Evolutionary conservation across 768 basidiomycete species (phyloP).

Genomic region (Trametes punicea): DNA sequence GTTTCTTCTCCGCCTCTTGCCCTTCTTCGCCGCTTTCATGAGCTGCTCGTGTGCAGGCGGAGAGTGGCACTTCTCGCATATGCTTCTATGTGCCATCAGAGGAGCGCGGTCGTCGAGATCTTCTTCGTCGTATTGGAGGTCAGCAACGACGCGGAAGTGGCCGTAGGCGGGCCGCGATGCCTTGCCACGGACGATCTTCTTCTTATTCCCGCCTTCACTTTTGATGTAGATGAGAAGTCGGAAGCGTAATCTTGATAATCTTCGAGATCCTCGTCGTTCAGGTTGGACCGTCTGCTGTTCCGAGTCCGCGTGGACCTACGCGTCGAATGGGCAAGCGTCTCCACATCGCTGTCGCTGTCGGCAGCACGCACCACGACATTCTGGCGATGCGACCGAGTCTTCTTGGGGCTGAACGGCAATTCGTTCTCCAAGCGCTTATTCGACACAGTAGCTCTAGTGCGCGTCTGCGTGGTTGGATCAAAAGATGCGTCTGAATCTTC

Average conservation of each 20-base stretch:
- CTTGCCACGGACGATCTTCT: constrained; percentile 33
- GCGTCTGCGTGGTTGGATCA: constrained; percentile 7
- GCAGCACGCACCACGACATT: constrained; percentile 31
- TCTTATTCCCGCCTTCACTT: constrained; percentile 32
- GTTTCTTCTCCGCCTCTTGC: constrained; percentile 36
- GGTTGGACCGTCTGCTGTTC: constrained; percentile 13
- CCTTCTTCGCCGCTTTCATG: constrained; percentile 29
- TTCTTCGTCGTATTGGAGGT: constrained; percentile 38
- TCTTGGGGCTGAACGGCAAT: constrained; percentile 69
- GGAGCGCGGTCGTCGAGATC: constrained; percentile 56
- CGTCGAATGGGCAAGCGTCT: constrained; percentile 26
- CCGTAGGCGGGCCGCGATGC: constrained; percentile 48
- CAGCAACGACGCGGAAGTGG: constrained; percentile 40
- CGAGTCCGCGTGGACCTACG: constrained; percentile 50
- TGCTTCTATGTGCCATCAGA: constrained; percentile 55
- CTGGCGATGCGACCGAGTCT: constrained; percentile 42
- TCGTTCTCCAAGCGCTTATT: constrained; percentile 23
- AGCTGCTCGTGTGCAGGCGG: constrained; percentile 56
- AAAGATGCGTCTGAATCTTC: constrained; percentile 15
- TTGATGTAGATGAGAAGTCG: constrained; percentile 19
- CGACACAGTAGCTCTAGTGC: constrained; percentile 14
- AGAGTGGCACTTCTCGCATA: constrained; percentile 72
- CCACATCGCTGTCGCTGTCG: constrained; percentile 39
- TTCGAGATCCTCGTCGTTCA: constrained; percentile 23
- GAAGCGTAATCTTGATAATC: constrained; percentile 29